phyloP scores from a whole-genome alignment of 768 basidiomycete genomes.

The Dendrothele bispora region DNA sequence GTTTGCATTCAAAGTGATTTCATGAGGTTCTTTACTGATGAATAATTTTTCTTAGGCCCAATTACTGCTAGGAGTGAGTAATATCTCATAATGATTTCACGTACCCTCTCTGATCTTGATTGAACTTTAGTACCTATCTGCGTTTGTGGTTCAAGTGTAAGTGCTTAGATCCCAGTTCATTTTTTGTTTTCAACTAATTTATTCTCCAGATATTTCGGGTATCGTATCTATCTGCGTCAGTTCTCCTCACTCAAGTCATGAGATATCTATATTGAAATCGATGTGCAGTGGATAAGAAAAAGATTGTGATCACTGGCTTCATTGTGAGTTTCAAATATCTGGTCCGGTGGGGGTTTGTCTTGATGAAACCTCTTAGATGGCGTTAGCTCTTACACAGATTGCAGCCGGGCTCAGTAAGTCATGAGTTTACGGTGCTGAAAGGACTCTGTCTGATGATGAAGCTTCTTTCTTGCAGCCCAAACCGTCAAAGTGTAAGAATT shows the following conservation, averaged over 20 bases:
- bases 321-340: slow-evolving; percentile 14
- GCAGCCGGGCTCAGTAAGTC: too few relatives aligned
- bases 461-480: too few relatives aligned
- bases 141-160: slow-evolving; percentile 20
- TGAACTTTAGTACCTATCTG: slow-evolving; percentile 16
- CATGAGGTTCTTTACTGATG: neutral
- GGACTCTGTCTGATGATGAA: too few relatives aligned
- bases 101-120: neutral
- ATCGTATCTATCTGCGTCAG: slow-evolving; percentile 14
- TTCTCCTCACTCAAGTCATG: neutral
- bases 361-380: too few relatives aligned
- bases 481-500: too few relatives aligned
- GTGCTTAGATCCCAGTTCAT: neutral
- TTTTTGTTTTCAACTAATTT: neutral
- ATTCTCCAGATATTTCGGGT: slow-evolving; percentile 18
- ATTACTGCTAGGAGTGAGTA: slow-evolving; percentile 1
- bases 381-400: too few relatives aligned
- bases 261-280: neutral
- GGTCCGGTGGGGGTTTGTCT: too few relatives aligned
- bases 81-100: too few relatives aligned
- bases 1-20: neutral
- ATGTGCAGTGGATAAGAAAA: slow-evolving; percentile 13
- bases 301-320: slow-evolving; percentile 13
- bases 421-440: too few relatives aligned
- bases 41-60: neutral